Percentiles rank a stretch among this genome's conserved stretches.
Conservation (phyloP, 306 rosid genomes). For the Acacia melanoxylon region DNA sequence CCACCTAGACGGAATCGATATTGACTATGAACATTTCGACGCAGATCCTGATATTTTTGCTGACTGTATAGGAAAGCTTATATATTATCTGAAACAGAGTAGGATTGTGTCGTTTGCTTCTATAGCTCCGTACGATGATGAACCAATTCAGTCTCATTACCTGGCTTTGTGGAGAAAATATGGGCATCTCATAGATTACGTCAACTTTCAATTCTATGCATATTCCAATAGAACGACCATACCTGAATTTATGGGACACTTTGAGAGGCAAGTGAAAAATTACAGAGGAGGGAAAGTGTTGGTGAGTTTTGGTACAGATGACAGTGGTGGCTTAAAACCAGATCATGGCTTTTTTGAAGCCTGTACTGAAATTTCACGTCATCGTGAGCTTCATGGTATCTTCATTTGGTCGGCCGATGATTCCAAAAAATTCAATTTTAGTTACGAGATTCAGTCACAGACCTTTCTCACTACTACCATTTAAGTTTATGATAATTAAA, state of each 20-base stretch:
- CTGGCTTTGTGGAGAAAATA: constrained; percentile 34
- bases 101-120: constrained; percentile 32
- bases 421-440: not conserved
- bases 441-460: not conserved
- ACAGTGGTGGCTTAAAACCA: not conserved
- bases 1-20: constrained; percentile 40
- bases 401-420: constrained; percentile 19
- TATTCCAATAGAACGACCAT: not conserved
- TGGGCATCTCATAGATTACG: constrained; percentile 17
- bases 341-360: not conserved
- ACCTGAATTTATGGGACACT: not conserved
- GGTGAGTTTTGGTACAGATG: constrained; percentile 9
- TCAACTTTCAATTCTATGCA: constrained; percentile 1
- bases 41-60: constrained; percentile 35
- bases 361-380: not conserved
- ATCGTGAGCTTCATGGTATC: not conserved
- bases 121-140: constrained; percentile 35
- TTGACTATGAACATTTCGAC: constrained; percentile 36
- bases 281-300: not conserved
- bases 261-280: not conserved
- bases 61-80: constrained; percentile 32
- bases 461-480: not conserved
- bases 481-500: too few relatives aligned
- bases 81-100: constrained; percentile 22
- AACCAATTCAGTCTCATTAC: constrained; percentile 27